Evolutionary conservation across 2,329 filamentous ascomycete genomes (phyloP).

Genomic region (Albophoma yamanashiensis): DNA sequence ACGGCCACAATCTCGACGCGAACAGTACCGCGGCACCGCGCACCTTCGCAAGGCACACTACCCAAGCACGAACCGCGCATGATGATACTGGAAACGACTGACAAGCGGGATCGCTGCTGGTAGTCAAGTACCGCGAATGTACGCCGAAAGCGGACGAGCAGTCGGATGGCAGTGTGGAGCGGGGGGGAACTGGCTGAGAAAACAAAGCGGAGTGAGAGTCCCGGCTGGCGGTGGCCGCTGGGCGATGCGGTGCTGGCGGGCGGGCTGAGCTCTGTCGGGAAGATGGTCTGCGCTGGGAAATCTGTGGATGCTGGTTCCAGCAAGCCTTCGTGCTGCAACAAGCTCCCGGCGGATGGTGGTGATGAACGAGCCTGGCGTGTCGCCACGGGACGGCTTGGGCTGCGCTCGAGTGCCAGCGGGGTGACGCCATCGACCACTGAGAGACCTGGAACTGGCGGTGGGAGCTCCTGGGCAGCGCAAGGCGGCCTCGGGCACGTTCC

Average conservation of each 20-base stretch:
- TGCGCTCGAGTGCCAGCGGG: background rate
- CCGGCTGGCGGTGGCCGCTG: background rate
- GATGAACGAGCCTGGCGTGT: background rate
- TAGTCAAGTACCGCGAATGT: background rate
- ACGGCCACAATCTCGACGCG: background rate
- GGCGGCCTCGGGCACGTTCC: background rate
- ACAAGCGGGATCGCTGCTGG: background rate
- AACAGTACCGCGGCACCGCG: background rate
- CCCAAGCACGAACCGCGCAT: background rate
- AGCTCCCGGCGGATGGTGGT: background rate
- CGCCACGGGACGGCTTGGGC: background rate
- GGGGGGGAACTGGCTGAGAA: background rate
- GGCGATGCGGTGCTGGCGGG: background rate
- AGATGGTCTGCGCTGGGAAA: background rate
- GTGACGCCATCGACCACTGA: background rate
- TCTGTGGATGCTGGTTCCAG: background rate
- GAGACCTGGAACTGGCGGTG: background rate
- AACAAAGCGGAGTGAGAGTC: background rate
- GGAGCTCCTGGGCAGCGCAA: background rate
- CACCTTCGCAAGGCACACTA: background rate
- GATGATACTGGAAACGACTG: background rate
- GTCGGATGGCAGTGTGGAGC: background rate
- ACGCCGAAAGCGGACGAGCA: background rate
- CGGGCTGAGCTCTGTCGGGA: background rate
- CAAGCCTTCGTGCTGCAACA: background rate